Conservation (phyloP, 2,329 filamentous ascomycete genomes). For the Ascomycota sp. region DNA sequence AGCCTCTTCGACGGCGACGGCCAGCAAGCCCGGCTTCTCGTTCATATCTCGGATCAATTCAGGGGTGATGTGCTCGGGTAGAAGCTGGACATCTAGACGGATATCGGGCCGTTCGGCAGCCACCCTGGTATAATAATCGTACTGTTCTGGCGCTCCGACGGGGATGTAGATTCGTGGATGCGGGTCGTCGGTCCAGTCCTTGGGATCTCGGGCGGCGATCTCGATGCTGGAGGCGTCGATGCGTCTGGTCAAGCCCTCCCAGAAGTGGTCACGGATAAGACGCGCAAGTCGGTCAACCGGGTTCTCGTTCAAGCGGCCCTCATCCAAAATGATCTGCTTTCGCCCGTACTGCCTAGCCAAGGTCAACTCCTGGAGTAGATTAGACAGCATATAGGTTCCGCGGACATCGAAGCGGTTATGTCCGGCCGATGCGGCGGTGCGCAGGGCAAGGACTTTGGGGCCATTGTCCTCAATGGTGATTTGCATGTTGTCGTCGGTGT, state of each 20-base stretch:
- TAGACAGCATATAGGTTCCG: constrained; percentile 94
- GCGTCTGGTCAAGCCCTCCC: constrained; percentile 72
- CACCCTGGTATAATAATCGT: constrained; percentile 70
- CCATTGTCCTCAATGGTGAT: constrained; percentile 95
- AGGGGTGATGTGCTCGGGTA: constrained; percentile 59
- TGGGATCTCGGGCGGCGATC: constrained; percentile 70
- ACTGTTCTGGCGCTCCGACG: constrained; percentile 63
- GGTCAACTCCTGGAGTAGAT: constrained; percentile 83
- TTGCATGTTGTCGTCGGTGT: constrained; percentile 85
- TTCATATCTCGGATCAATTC: constrained; percentile 72
- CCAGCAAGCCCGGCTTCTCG: constrained; percentile 68
- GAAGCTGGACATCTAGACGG: constrained; percentile 64
- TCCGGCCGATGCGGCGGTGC: constrained; percentile 70
- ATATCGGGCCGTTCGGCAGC: constrained; percentile 64
- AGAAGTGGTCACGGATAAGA: constrained; percentile 77
- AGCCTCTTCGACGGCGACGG: constrained; percentile 69
- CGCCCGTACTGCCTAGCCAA: constrained; percentile 80
- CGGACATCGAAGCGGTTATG: constrained; percentile 78
- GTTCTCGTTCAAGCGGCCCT: constrained; percentile 83
- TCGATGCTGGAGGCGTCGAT: constrained; percentile 83
- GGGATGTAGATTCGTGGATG: constrained; percentile 86
- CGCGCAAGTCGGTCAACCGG: constrained; percentile 75
- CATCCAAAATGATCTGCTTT: constrained; percentile 77
- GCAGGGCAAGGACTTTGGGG: constrained; percentile 72
- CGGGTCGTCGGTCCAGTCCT: constrained; percentile 85